Conservation (phyloP, 495 filamentous ascomycete genomes). For the Tuber umbilicatum region DNA sequence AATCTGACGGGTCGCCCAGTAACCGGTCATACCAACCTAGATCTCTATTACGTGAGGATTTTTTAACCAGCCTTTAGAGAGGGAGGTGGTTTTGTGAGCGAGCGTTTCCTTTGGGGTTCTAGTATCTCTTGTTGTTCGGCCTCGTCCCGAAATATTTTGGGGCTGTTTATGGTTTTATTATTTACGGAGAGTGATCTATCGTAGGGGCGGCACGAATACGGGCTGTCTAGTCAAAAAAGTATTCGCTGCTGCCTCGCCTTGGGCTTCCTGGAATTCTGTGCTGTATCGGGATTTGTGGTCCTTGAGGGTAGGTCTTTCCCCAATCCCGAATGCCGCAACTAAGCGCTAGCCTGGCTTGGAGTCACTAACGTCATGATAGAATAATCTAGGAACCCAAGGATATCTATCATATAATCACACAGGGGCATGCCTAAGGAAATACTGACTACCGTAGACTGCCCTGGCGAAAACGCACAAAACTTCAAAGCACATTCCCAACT, state of each 20-base stretch:
- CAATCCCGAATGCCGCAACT: background rate
- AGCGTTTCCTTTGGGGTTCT: background rate
- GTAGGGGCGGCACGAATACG: background rate
- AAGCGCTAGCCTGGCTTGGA: background rate
- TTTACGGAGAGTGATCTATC: background rate
- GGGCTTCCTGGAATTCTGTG: background rate
- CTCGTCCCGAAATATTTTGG: background rate
- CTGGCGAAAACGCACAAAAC: background rate
- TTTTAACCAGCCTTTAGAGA: background rate
- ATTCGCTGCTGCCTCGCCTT: background rate
- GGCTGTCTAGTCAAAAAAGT: background rate
- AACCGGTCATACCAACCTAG: background rate
- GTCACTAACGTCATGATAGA: background rate
- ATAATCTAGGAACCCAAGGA: background rate
- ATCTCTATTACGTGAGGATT: background rate
- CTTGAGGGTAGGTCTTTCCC: background rate
- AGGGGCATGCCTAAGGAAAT: background rate
- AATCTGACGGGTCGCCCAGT: background rate
- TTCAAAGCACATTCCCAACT: background rate
- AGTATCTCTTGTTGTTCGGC: background rate
- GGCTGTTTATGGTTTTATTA: background rate
- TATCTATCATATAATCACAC: background rate
- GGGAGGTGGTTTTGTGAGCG: background rate
- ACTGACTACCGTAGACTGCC: background rate
- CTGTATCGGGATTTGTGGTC: background rate